A percentile compares a stretch with the other conserved stretches of the same genome.
These are phyloP conservation scores for Chlorella sp. DNA, from an alignment of 139 green algal species.

Conservation along the genomic window DNA sequence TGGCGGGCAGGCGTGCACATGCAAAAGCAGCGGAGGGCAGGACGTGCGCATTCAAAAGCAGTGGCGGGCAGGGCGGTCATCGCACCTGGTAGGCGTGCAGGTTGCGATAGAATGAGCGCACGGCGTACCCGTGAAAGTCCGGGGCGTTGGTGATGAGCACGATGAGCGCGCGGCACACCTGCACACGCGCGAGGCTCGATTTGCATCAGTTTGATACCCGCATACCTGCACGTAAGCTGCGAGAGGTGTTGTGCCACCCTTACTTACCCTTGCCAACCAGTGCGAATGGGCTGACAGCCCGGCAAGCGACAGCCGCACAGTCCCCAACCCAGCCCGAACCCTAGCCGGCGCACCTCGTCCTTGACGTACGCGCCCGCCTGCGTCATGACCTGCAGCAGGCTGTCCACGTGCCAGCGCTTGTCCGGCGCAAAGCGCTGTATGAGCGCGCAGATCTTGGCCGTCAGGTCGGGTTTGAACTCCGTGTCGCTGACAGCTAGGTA, in stretches of 20 bases:
- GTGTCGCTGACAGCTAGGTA: constrained; percentile 85
- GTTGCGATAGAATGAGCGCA: constrained; percentile 39
- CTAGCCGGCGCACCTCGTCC: constrained; percentile 58
- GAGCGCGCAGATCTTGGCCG: constrained; percentile 84
- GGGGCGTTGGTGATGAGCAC: constrained; percentile 81
- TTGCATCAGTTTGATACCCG: too few species aligned
- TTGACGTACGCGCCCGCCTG: constrained; percentile 74
- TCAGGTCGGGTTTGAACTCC: constrained; percentile 95
- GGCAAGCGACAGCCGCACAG: too few species aligned
- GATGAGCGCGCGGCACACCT: constrained; percentile 59
- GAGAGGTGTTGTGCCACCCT: too few species aligned
- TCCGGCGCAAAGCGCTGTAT: constrained; percentile 82
- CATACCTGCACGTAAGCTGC: too few species aligned
- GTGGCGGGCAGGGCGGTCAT: too few species aligned
- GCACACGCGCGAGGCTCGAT: too few species aligned
- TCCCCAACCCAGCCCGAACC: too few species aligned
- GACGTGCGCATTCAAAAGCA: too few species aligned
- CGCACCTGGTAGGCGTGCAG: constrained; percentile 20
- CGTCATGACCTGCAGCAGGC: constrained; percentile 65
- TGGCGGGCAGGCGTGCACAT: too few species aligned
- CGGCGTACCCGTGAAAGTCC: constrained; percentile 80
- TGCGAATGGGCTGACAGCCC: too few species aligned
- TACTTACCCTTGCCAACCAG: too few species aligned
- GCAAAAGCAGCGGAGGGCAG: too few species aligned
- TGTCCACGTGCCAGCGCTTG: constrained; percentile 91